Evolutionary conservation across 2,329 filamentous ascomycete species (phyloP).

Genomic region (Penicillium sp.): DNA sequence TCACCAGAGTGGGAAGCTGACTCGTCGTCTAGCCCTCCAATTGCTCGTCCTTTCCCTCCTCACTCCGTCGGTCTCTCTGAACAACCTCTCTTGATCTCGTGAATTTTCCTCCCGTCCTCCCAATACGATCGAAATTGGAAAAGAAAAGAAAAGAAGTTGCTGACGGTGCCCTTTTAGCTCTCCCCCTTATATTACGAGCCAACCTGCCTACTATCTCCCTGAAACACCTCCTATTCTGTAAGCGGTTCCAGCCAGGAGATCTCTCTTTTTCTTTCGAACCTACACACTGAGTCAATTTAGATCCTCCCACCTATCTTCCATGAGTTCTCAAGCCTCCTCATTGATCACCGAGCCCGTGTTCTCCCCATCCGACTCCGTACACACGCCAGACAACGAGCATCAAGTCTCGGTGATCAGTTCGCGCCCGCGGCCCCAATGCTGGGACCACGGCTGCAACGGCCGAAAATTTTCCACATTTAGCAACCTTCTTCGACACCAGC

Average conservation of each 20-base stretch:
- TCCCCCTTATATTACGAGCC: conserved; percentile 32
- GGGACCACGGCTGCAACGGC: conserved; percentile 93
- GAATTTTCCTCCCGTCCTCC: too few species aligned
- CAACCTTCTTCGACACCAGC: conserved; percentile 81
- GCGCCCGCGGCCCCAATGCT: conserved; percentile 86
- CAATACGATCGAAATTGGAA: too few species aligned
- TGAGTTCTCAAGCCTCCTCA: conserved; percentile 24
- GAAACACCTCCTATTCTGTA: conserved; percentile 29
- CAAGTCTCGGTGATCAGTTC: conserved; percentile 66
- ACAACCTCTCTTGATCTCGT: conserved; percentile 18
- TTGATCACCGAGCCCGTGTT: conserved; percentile 26
- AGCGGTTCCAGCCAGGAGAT: conserved; percentile 9
- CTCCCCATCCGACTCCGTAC: conserved; percentile 24
- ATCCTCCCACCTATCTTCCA: conserved; percentile 24
- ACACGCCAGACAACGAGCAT: conserved; percentile 34
- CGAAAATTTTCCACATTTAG: conserved; percentile 93
- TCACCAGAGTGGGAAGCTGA: too few species aligned
- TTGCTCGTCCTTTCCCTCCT: conserved; percentile 13
- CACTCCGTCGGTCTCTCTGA: conserved; percentile 10
- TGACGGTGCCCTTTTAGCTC: conserved; percentile 24
- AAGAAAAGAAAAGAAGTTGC: too few species aligned
- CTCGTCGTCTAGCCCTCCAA: conserved; percentile 11
- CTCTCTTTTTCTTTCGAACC: too few species aligned
- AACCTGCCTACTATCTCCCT: conserved; percentile 32
- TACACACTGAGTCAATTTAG: conserved; percentile 10